phyloP scores from a whole-genome alignment of 495 filamentous ascomycete genomes.

The Xylaria venustula region DNA sequence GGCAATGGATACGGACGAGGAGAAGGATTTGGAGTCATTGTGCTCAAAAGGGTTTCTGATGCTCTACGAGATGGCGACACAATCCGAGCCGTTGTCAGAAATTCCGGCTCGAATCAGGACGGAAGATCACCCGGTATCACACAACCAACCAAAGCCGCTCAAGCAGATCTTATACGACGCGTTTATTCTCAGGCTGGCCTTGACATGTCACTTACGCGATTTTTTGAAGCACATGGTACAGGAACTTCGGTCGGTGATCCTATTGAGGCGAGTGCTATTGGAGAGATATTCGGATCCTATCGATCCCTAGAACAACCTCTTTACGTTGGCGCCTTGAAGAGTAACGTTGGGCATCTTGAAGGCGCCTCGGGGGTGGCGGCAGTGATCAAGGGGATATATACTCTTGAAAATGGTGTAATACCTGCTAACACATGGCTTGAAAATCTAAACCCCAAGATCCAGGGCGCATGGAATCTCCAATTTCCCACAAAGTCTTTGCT shows the following conservation, averaged over 20 bases:
- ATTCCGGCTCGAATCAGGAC: slow-evolving; percentile 48
- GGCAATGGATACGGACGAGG: slow-evolving; percentile 61
- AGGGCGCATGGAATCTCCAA: slow-evolving; percentile 19
- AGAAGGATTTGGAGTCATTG: slow-evolving; percentile 54
- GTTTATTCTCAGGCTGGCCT: slow-evolving; percentile 45
- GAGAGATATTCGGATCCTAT: slow-evolving; percentile 22
- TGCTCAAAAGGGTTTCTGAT: slow-evolving; percentile 50
- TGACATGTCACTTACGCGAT: slow-evolving; percentile 37
- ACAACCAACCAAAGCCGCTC: slow-evolving; percentile 43
- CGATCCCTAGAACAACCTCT: slow-evolving; percentile 24
- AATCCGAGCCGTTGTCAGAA: slow-evolving; percentile 57
- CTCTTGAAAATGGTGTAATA: slow-evolving; percentile 46
- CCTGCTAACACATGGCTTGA: slow-evolving; percentile 40
- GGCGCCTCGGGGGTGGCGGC: slow-evolving; percentile 46
- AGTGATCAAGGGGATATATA: slow-evolving; percentile 47
- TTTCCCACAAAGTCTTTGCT: slow-evolving; percentile 20
- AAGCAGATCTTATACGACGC: slow-evolving; percentile 43
- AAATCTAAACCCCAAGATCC: slow-evolving; percentile 42
- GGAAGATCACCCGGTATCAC: slow-evolving; percentile 49
- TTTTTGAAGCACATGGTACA: slow-evolving; percentile 41
- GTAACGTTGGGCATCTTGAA: slow-evolving; percentile 52
- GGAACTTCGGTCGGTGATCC: slow-evolving; percentile 55
- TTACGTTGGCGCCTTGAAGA: slow-evolving; percentile 51
- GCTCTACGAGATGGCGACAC: slow-evolving; percentile 45
- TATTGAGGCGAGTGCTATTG: slow-evolving; percentile 47